Evolutionary conservation across 1,139 yeast species (phyloP), one percentile per base, ranked within the genome.

Genomic region (Magnusiomyces paraingens): DNA sequence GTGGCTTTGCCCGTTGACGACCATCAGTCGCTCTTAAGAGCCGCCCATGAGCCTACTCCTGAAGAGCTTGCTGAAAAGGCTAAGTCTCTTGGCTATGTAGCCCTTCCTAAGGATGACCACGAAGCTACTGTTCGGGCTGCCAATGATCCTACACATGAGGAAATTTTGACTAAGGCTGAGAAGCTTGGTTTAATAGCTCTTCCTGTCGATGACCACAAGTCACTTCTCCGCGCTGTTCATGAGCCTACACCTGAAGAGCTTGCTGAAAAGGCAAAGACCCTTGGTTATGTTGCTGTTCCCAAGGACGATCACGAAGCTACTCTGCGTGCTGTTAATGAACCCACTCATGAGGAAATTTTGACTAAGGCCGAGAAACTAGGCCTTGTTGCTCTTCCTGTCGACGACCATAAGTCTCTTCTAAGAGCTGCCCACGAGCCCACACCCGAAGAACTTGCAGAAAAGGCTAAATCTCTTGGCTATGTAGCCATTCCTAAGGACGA

Each of bases 151-250:
- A 46, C 59, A 17, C 29, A 48, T 14, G 41, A 50, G 3, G 56
- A 53, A 21, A 22, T 53, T 18, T 29, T 32, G 49, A 1, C 15
- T 26, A 3, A 35, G 17, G 29, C 26, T 3, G 42, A 47, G 36
- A 44, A 44, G 14, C 20, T 41, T 4, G 71, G 66, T 36, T 61
- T 65, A 36, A 63, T 63, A 10, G 61, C 68, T n/a, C 10, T 49
- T 36, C 73, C 83, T 1, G 61, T 66, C 47, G 61, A 58, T 0
- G 70, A 67, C 17, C 61, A 61, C 43, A n/a, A 40, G 59, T 80
- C 15, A 59, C 83, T 26, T 73, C 84, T 2, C n/a, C 3, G 42
- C 10, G 42, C 49, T 43, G 58, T 60, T 20, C 53, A 58, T 44
- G 51, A 52, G 29, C 68, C 68, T 8, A 52, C 64, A 11, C 58